Base-by-base conservation (phyloP, 2,329 filamentous ascomycete genomes). In the Fusarium liriodendri region DNA sequence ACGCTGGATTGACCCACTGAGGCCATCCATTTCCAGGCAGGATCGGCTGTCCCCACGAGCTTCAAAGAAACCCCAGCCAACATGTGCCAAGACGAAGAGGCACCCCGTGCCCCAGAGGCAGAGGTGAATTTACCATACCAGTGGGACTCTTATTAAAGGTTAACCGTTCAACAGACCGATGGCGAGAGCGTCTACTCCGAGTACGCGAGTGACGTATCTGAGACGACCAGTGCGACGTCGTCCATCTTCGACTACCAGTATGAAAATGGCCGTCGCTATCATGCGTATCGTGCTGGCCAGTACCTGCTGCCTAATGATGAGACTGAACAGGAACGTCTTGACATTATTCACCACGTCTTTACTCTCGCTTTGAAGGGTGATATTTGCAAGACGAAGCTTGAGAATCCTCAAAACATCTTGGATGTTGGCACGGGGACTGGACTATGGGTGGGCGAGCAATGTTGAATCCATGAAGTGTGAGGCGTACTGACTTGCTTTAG, bases 271-370 rank as follows among this genome's bases (percentile, higher is more conserved):
- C 80, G 83, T 8, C 77, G 82, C 18, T 86, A 85, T 62, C 81
- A 83, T 63, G 76, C 73, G 52, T 82, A 79, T 71, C 79, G 79
- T 22, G 79, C 83, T 13, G 84, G 84, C 38, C 72, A 76, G 52
- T 78, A 79, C 59, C 40, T 70, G 16, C 58, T 80, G 2, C 79
- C 78, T 7, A 79, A 76, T 45, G 73, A 76, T 38, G 73, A 76
- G 58, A 57, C 63, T 64, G 89, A 90, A 77, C 82, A 88, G 52
- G 86, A 89, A 68, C 86, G 88, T 9, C 81, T 89, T 13, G 87
- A 90, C 71, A 80, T 88, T 72, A 85, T 87, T 66, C 87, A 90
- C 78, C 85, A 89, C 70, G 84, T 90, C 73, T 85, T 87, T 74
- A 85, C 84, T 55, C 64, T 87, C 38, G 75, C 85, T n/a, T 82